These are phyloP conservation scores for Brassica cretica DNA, from an alignment of 345 rosid species.

Conservation along the genomic window DNA sequence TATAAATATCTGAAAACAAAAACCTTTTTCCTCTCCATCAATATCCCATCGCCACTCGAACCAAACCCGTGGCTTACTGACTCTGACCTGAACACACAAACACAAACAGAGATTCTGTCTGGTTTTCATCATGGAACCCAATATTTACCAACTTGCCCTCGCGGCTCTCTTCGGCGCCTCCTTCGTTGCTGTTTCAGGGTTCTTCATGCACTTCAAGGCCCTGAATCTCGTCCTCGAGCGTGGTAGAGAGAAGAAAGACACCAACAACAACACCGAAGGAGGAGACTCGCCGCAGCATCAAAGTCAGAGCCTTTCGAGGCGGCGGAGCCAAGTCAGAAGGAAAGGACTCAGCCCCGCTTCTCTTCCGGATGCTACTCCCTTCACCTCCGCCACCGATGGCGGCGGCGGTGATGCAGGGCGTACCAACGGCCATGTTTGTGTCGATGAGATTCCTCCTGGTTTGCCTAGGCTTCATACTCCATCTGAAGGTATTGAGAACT, in stretches of 20 bases:
- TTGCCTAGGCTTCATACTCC: constrained; percentile 84
- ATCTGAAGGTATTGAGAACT: constrained; percentile 40
- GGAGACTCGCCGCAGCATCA: constrained; percentile 47
- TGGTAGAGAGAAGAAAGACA: constrained; percentile 56
- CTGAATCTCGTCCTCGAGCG: constrained; percentile 87
- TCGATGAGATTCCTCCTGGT: constrained; percentile 79
- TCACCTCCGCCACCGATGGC: constrained; percentile 47
- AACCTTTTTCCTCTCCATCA: background rate
- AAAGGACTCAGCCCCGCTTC: constrained; percentile 70
- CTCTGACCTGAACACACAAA: constrained; percentile 21
- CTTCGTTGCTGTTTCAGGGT: constrained; percentile 86
- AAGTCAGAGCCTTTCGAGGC: constrained; percentile 34
- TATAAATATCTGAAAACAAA: constrained; percentile 32
- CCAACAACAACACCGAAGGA: constrained; percentile 42
- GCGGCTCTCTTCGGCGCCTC: constrained; percentile 99
- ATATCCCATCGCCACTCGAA: constrained; percentile 30
- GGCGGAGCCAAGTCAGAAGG: constrained; percentile 49
- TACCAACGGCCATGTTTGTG: constrained; percentile 56
- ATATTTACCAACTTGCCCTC: constrained; percentile 77
- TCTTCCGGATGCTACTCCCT: constrained; percentile 70
- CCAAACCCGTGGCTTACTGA: constrained; percentile 21
- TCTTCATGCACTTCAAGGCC: constrained; percentile 91
- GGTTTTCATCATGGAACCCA: constrained; percentile 55
- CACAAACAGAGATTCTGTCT: background rate
- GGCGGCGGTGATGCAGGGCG: constrained; percentile 52